phyloP scores from a whole-genome alignment of 441 rosid species.

The Eruca vesicaria region DNA sequence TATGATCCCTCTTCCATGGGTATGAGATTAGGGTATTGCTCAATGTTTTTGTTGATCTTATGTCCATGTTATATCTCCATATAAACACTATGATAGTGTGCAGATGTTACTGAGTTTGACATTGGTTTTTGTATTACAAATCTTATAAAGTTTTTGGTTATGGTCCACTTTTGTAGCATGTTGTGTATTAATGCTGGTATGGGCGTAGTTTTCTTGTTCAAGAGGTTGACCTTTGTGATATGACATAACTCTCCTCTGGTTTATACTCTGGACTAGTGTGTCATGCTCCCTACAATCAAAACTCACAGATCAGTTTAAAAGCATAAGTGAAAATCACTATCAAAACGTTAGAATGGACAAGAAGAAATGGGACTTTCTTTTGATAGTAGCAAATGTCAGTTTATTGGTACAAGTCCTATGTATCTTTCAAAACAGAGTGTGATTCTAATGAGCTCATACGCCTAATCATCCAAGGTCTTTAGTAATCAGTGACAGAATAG shows the following conservation, averaged over 20 bases:
- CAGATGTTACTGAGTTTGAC: not conserved
- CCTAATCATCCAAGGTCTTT: not conserved
- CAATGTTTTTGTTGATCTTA: not conserved
- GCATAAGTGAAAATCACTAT: not conserved
- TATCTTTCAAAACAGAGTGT: constrained; percentile 40
- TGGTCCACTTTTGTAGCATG: not conserved
- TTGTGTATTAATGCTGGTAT: not conserved
- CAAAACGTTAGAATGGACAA: not conserved
- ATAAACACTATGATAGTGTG: not conserved
- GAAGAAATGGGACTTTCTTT: constrained; percentile 35
- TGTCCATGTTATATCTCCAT: not conserved
- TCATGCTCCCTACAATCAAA: constrained; percentile 50
- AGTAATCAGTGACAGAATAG: constrained; percentile 23
- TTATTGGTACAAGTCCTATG: constrained; percentile 51
- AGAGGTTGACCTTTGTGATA: constrained; percentile 23
- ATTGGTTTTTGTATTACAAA: not conserved
- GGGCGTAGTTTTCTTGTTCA: not conserved
- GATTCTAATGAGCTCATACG: not conserved
- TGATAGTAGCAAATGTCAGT: constrained; percentile 66
- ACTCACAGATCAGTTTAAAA: not conserved
- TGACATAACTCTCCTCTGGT: constrained; percentile 37
- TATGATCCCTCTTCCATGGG: constrained; percentile 4
- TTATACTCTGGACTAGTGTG: constrained; percentile 46
- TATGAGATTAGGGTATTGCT: not conserved
- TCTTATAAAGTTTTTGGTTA: not conserved